These are phyloP conservation scores for Pseudocercospora musae DNA, from an alignment of 2,329 filamentous ascomycete species.

Conservation along the genomic window DNA sequence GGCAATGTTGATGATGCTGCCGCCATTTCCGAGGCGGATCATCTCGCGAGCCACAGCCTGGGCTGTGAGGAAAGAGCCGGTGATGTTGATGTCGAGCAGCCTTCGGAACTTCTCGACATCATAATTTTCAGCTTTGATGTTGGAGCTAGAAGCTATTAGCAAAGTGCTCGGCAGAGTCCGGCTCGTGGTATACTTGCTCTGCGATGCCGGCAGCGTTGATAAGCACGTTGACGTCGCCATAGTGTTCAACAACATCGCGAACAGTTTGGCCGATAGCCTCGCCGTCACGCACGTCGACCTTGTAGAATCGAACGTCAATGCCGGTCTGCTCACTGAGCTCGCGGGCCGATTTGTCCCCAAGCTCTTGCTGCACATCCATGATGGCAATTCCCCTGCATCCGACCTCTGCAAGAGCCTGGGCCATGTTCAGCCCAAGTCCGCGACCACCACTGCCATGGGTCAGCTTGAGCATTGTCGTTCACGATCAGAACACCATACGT, in stretches of 20 bases:
- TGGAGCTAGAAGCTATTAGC: conserved; percentile 53
- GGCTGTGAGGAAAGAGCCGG: conserved; percentile 72
- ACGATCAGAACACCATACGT: conserved; percentile 32
- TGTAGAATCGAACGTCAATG: conserved; percentile 71
- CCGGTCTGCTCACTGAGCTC: conserved; percentile 70
- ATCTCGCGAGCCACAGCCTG: conserved; percentile 56
- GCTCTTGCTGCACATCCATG: conserved; percentile 72
- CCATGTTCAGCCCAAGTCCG: conserved; percentile 76
- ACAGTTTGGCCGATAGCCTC: conserved; percentile 68
- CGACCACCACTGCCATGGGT: conserved; percentile 61
- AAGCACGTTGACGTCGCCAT: conserved; percentile 69
- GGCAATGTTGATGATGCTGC: conserved; percentile 71
- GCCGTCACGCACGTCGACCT: conserved; percentile 72
- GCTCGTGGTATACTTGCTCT: conserved; percentile 48
- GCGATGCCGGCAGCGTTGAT: conserved; percentile 78
- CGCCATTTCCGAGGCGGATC: conserved; percentile 68
- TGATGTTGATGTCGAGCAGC: conserved; percentile 79
- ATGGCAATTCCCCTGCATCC: conserved; percentile 71
- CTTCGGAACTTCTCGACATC: conserved; percentile 72
- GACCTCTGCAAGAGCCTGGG: conserved; percentile 71
- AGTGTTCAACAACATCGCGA: conserved; percentile 61
- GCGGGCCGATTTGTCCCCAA: conserved; percentile 66
- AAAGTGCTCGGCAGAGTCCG: neutral
- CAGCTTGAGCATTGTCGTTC: conserved; percentile 20
- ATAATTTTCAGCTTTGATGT: conserved; percentile 78